These are phyloP conservation scores for Verticillium zaregamsianum DNA, from an alignment of 2,329 filamentous ascomycete genomes.

Conservation along the genomic window DNA sequence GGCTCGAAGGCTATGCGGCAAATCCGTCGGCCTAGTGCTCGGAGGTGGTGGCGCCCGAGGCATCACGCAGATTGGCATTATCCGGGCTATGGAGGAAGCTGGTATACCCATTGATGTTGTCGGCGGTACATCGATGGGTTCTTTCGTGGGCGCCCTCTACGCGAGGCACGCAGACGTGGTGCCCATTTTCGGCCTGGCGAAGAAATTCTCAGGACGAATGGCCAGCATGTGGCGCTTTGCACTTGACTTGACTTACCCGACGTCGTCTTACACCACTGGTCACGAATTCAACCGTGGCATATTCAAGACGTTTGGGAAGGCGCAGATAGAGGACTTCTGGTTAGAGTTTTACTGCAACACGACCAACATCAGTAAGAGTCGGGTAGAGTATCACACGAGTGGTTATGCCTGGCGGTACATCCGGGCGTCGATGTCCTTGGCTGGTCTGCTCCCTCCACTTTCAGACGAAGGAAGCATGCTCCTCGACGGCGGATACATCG, in stretches of 20 bases:
- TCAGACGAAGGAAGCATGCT: constrained; percentile 98
- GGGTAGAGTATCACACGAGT: constrained; percentile 88
- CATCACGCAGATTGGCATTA: constrained; percentile 89
- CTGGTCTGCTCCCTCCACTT: constrained; percentile 84
- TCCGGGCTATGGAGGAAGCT: constrained; percentile 90
- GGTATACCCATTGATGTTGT: constrained; percentile 95
- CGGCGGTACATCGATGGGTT: constrained; percentile 92
- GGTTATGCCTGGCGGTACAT: constrained; percentile 98
- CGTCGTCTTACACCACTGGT: constrained; percentile 93
- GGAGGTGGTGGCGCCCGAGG: constrained; percentile 91
- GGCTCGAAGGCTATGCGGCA: constrained; percentile 84
- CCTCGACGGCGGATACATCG: constrained; percentile 92
- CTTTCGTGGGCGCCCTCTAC: constrained; percentile 93
- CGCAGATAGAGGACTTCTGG: constrained; percentile 99
- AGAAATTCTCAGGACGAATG: constrained; percentile 99
- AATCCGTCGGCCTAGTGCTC: constrained; percentile 89
- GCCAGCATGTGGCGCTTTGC: constrained; percentile 98
- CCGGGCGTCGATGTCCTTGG: constrained; percentile 92
- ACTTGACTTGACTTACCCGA: constrained; percentile 91
- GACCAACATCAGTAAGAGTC: constrained; percentile 94
- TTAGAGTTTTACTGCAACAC: constrained; percentile 99
- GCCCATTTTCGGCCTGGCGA: constrained; percentile 92
- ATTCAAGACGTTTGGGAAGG: constrained; percentile 96
- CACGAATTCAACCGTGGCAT: constrained; percentile 99
- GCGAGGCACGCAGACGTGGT: constrained; percentile 95